A percentile compares a stretch with the other conserved stretches of the same genome.
phyloP scores from a whole-genome alignment of 1,139 yeast species.

The Hansenula sp. region DNA sequence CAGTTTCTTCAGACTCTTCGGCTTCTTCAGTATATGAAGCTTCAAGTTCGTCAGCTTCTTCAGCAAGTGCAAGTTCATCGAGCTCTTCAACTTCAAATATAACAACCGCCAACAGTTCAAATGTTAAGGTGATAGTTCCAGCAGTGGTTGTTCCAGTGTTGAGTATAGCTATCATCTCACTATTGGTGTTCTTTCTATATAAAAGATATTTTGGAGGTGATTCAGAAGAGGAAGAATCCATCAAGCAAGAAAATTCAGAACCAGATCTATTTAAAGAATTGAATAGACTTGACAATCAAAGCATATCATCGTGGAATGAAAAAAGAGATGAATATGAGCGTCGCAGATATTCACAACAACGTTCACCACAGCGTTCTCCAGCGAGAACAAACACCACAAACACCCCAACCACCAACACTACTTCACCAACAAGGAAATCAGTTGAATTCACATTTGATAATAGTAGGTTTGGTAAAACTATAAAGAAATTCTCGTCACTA shows the following conservation, averaged over 20 bases:
- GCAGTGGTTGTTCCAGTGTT: constrained; percentile 13
- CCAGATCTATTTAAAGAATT: constrained; percentile 17
- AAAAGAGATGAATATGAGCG: constrained; percentile 19
- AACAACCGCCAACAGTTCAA: not conserved
- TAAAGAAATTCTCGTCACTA: constrained; percentile 5
- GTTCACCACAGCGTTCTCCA: not conserved
- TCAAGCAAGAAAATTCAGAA: constrained; percentile 11
- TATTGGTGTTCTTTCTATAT: constrained; percentile 6
- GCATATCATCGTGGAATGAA: constrained; percentile 20
- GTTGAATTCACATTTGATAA: constrained; percentile 4
- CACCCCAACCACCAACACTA: not conserved
- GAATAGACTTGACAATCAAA: constrained; percentile 15
- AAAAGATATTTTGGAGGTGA: constrained; percentile 4
- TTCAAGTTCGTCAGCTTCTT: not conserved
- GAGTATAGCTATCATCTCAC: constrained; percentile 3
- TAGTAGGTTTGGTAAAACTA: constrained; percentile 4
- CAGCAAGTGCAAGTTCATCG: not conserved
- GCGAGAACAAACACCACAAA: not conserved
- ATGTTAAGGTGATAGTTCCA: constrained; percentile 5
- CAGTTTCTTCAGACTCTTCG: not conserved
- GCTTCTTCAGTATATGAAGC: not conserved
- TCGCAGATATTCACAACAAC: constrained; percentile 1
- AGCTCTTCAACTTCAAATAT: not conserved
- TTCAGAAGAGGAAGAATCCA: not conserved
- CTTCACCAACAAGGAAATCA: constrained; percentile 4